phyloP scores from a whole-genome alignment of 1,139 yeast species.

The Entelexis sorbosivorans region DNA sequence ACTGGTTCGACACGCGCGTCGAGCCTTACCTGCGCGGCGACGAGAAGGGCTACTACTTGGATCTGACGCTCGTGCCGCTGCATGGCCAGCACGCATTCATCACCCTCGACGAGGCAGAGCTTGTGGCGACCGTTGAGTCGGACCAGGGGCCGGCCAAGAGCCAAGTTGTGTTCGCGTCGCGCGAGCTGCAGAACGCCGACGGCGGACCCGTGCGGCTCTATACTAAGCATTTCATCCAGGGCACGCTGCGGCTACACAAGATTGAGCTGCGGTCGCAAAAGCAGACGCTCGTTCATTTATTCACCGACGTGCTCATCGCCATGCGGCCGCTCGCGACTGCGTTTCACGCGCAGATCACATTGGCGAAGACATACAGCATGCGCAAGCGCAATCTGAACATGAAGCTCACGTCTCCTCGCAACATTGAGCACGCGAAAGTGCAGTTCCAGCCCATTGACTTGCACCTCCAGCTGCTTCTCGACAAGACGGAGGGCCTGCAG shows the following conservation, averaged over 20 bases:
- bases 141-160: background rate
- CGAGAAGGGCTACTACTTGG: conserved; percentile 18
- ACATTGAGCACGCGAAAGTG: conserved; percentile 15
- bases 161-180: conserved; percentile 7
- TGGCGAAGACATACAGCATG: conserved; percentile 15
- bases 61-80: conserved; percentile 9
- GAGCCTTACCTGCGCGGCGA: conserved; percentile 23
- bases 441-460: conserved; percentile 16
- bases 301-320: conserved; percentile 14
- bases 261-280: conserved; percentile 6
- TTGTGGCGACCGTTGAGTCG: conserved; percentile 5
- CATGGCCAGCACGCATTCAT: conserved; percentile 8
- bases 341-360: conserved; percentile 15
- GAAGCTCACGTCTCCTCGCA: conserved; percentile 12
- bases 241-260: conserved; percentile 6
- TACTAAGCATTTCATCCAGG: conserved; percentile 19
- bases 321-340: conserved; percentile 21
- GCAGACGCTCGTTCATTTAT: conserved; percentile 21
- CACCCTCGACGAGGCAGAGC: conserved; percentile 4
- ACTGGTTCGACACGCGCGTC: conserved; percentile 22
- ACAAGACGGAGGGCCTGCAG: conserved; percentile 13
- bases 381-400: conserved; percentile 19
- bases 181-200: background rate
- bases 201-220: conserved; percentile 20
- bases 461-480: conserved; percentile 21